A percentile compares a stretch with the other conserved stretches of the same genome.
Evolutionary conservation across 208 protist species (phyloP).

Genomic region (Angomonas ambiguus): DNA sequence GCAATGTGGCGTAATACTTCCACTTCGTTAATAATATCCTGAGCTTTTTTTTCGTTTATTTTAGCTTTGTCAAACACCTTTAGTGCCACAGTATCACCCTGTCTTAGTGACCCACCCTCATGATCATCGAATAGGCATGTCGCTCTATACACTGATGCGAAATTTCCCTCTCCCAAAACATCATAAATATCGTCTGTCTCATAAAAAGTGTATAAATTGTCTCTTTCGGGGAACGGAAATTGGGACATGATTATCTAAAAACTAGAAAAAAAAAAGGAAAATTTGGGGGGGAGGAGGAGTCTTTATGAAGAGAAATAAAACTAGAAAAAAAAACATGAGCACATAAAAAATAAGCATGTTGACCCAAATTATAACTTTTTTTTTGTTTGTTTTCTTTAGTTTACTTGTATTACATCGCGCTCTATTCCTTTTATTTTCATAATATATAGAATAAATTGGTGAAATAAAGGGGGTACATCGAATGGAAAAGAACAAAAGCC

Average conservation of each 20-base stretch:
- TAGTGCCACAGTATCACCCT: conserved; percentile 60
- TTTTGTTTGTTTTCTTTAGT: neutral
- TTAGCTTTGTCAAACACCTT: conserved; percentile 80
- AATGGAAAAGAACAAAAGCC: conserved; percentile 16
- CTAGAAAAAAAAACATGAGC: conserved; percentile 10
- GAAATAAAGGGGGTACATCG: conserved; percentile 3
- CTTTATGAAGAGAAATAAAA: neutral
- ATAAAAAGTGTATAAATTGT: conserved; percentile 59
- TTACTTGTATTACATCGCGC: neutral
- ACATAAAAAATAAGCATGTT: neutral
- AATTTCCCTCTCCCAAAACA: conserved; percentile 77
- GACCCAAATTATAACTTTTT: neutral
- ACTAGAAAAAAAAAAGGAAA: conserved; percentile 11
- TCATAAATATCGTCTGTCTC: conserved; percentile 77
- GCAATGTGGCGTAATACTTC: conserved; percentile 55
- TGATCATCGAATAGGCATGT: conserved; percentile 36
- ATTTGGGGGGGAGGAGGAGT: neutral
- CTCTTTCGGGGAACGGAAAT: conserved; percentile 57
- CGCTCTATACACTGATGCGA: conserved; percentile 76
- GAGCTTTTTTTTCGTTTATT: conserved; percentile 54
- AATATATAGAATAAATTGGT: neutral
- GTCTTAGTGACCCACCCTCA: conserved; percentile 10
- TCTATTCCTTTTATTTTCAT: neutral
- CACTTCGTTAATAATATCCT: conserved; percentile 79
- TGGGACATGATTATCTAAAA: neutral